Percentiles rank a stretch among this genome's conserved stretches.
phyloP scores from a whole-genome alignment of 2,329 filamentous ascomycete genomes.

The Rosellinia necatrix region DNA sequence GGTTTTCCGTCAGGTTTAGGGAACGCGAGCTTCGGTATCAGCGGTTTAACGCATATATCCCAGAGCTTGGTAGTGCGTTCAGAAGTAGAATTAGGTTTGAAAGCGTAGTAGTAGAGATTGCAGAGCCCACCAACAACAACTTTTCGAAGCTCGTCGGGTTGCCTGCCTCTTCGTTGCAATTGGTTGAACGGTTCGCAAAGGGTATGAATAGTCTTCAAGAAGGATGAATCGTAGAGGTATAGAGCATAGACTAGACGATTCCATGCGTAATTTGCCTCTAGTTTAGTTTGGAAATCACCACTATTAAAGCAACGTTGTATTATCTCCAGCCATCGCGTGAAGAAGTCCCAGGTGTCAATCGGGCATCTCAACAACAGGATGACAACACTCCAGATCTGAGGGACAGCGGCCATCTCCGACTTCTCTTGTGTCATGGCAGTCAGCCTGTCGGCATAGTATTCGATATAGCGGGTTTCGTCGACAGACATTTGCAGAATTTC shows the following conservation, averaged over 20 bases:
- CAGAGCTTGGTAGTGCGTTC: conserved; percentile 77
- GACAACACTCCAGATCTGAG: conserved; percentile 86
- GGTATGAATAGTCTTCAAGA: conserved; percentile 58
- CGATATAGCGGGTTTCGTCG: conserved; percentile 67
- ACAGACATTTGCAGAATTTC: conserved; percentile 65
- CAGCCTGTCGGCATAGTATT: conserved; percentile 70
- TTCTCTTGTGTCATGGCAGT: conserved; percentile 69
- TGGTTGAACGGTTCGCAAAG: conserved; percentile 74
- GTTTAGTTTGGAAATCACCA: conserved; percentile 69
- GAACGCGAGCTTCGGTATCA: conserved; percentile 63
- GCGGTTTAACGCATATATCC: conserved; percentile 71
- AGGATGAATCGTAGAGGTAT: conserved; percentile 62
- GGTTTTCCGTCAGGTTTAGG: conserved; percentile 35
- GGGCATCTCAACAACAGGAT: conserved; percentile 75
- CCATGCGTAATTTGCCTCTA: conserved; percentile 84
- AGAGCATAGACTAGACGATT: conserved; percentile 79
- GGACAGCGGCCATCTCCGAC: conserved; percentile 68
- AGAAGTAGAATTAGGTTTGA: conserved; percentile 70
- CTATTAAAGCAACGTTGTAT: conserved; percentile 86
- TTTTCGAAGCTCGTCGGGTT: conserved; percentile 61
- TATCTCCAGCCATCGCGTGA: conserved; percentile 75
- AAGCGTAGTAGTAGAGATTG: conserved; percentile 80
- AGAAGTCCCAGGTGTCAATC: conserved; percentile 72
- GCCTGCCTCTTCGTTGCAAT: conserved; percentile 67
- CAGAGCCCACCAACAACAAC: conserved; percentile 72